Conservation (phyloP, 2,329 filamentous ascomycete genomes). For the Xylariaceae sp. region DNA sequence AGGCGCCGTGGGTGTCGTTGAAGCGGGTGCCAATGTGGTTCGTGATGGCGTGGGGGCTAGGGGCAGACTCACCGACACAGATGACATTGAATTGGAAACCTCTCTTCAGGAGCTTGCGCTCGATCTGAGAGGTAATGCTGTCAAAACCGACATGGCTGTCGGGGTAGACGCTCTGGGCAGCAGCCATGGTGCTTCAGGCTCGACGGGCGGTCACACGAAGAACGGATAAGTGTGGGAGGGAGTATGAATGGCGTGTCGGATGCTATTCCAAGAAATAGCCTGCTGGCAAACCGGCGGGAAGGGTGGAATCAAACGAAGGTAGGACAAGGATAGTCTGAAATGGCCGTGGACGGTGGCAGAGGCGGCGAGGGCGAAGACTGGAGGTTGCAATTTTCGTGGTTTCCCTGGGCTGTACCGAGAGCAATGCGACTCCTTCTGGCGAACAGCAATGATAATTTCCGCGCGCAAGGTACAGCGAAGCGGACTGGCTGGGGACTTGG, state of each 20-base stretch:
- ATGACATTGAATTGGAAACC: conserved; percentile 99
- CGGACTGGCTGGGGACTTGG: conserved; percentile 7
- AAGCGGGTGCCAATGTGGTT: too few species aligned
- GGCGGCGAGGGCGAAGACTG: too few species aligned
- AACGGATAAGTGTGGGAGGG: conserved; percentile 20
- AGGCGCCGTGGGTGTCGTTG: too few species aligned
- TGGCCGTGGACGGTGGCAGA: conserved; percentile 5
- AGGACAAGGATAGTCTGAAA: conserved; percentile 4
- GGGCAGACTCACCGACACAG: conserved; percentile 75
- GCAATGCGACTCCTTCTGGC: conserved; percentile 19
- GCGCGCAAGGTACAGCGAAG: conserved; percentile 20
- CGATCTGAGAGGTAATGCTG: conserved; percentile 98
- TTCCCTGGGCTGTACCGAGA: conserved; percentile 24
- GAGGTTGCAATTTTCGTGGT: conserved; percentile 19
- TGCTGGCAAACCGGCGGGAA: conserved; percentile 24
- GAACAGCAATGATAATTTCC: conserved; percentile 46
- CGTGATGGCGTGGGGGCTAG: conserved; percentile 2
- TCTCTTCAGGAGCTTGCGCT: conserved; percentile 98
- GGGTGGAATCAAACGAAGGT: conserved; percentile 19
- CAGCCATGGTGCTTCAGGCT: conserved; percentile 52
- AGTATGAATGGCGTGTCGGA: conserved; percentile 23
- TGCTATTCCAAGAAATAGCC: conserved; percentile 32
- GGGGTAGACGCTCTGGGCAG: conserved; percentile 69
- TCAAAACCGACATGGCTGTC: conserved; percentile 99
- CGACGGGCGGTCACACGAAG: conserved; percentile 18